Base-by-base conservation (phyloP, 257 asterid genomes). In the Parsonsia alboflavescens region DNA sequence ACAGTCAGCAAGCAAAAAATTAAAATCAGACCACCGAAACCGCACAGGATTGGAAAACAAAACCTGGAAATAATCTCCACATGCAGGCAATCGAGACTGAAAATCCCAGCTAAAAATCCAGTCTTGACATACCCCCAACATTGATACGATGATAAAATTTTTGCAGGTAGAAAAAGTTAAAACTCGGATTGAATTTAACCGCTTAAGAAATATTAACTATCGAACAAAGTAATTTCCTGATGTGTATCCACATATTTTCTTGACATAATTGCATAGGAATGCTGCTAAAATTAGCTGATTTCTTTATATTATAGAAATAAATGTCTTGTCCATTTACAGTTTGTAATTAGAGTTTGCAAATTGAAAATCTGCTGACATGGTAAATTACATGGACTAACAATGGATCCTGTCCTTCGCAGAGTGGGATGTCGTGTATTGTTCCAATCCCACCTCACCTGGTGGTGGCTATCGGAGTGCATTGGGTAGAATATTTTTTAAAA, bases 371-470 rank as follows among this genome's bases (percentile, higher is more conserved):
- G 9, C 15, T 15, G n/a, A 16, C 6, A 46, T 6, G 45, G 45
- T 16, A 16, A 30, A 33, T 30, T 69, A 28, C 41, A 54, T 10
- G 12, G 7, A 30, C 48, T 26, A 52, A 30, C 42, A 41, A 76
- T 33, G 50, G 49, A 21, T 1, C 17, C 52, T 44, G 9, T 77
- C 80, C 44, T 61, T 63, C 68, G 75, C 82, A 93, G 98, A 94
- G 73, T 94, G 98, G 97, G 96, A 90, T 81, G 97, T 94, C 21
- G 74, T 83, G 80, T 94, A 92, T 72, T 89, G 96, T 73, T 94
- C 97, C 44, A 90, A 88, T 49, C 97, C 97, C 22, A 90, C 97
- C 4, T 94, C 97, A 9, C 97, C 99, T 21, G 97, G 97, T 28
- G 97, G 97, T 26, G 95, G 93, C 70, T 94, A 80, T 79, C 78